A percentile compares a stretch with the other conserved stretches of the same genome.
Conservation (phyloP, 2,329 filamentous ascomycete species). For the Colletotrichum orbiculare region DNA sequence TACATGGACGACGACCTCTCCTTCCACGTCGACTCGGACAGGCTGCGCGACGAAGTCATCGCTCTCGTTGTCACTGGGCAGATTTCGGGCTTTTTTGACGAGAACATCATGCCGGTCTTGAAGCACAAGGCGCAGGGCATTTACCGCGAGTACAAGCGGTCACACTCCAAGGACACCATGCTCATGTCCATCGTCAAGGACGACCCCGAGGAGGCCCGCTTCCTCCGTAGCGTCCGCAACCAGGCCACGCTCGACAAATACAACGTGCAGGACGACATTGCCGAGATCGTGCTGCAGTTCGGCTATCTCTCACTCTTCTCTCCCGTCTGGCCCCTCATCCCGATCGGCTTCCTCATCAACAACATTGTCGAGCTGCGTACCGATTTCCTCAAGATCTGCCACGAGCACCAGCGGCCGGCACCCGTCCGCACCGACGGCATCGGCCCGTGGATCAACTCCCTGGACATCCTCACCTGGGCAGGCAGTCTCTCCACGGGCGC, state of each 20-base stretch:
- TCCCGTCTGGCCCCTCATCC: conserved; percentile 80
- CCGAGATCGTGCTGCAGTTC: conserved; percentile 80
- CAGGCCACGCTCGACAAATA: conserved; percentile 76
- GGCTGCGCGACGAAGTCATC: conserved; percentile 78
- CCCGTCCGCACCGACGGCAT: conserved; percentile 79
- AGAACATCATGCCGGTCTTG: conserved; percentile 75
- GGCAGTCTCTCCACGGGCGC: conserved; percentile 79
- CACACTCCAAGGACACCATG: conserved; percentile 51
- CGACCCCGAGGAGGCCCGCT: conserved; percentile 70
- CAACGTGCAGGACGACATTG: conserved; percentile 78
- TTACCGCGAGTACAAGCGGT: conserved; percentile 54
- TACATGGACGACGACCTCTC: conserved; percentile 56
- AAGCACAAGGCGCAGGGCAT: conserved; percentile 67
- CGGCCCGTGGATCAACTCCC: conserved; percentile 76
- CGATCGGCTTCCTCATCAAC: conserved; percentile 78
- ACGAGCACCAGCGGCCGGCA: conserved; percentile 77
- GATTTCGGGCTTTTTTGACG: conserved; percentile 76
- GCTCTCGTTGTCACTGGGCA: conserved; percentile 81
- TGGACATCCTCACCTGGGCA: conserved; percentile 77
- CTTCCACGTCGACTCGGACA: conserved; percentile 73
- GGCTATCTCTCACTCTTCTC: conserved; percentile 80
- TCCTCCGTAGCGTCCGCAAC: conserved; percentile 71
- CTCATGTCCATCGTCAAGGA: conserved; percentile 64
- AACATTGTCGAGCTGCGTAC: conserved; percentile 83
- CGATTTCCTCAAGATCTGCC: conserved; percentile 81